A percentile compares a stretch with the other conserved stretches of the same genome.
phyloP scores from a whole-genome alignment of 371 early-diverging fungal species.

The Mortierella sp. region DNA sequence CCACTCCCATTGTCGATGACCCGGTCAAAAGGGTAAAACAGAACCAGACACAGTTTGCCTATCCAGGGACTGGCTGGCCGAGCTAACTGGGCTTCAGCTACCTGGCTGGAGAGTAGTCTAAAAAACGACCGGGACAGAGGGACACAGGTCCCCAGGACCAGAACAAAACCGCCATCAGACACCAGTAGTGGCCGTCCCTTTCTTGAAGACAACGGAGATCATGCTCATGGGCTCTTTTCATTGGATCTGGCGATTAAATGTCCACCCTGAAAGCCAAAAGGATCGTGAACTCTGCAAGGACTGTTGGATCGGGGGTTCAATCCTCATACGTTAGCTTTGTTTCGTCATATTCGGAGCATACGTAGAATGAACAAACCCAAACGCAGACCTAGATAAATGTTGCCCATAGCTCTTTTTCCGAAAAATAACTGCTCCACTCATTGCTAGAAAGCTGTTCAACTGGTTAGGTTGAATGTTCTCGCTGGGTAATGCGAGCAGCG shows the following conservation, averaged over 20 bases:
- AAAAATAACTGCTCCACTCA: no score
- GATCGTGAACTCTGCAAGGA: not conserved
- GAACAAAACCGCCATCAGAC: not conserved
- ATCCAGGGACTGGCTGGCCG: not conserved
- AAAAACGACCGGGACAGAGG: not conserved
- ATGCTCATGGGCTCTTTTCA: not conserved
- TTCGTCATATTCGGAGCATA: no score
- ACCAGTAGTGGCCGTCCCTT: not conserved
- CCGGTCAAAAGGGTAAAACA: not conserved
- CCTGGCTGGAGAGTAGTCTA: not conserved
- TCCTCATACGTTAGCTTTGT: not conserved
- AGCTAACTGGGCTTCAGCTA: not conserved
- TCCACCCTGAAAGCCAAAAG: not conserved
- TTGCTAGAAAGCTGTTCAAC: no score
- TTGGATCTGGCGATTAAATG: not conserved
- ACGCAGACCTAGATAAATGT: no score
- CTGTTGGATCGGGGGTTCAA: not conserved
- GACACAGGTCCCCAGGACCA: not conserved
- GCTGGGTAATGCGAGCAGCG: no score
- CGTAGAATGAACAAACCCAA: no score
- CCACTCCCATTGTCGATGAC: not conserved
- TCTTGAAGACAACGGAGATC: not conserved
- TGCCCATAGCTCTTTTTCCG: no score
- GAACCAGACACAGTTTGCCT: no score
- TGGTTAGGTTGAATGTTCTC: no score